Base-by-base conservation (phyloP, 1,139 yeast species). In the Pichia sp. region DNA sequence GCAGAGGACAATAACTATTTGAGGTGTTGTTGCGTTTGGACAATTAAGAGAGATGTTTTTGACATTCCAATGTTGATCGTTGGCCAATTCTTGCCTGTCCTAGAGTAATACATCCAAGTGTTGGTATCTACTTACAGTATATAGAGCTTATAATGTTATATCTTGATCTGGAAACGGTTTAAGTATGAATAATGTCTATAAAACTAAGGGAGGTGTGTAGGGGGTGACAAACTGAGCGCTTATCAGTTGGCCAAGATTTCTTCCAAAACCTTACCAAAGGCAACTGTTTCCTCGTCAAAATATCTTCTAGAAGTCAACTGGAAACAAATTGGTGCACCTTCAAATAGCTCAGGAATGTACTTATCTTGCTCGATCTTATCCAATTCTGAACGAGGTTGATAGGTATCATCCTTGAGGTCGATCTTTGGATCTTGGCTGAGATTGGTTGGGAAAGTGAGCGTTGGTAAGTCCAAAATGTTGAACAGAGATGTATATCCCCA, bases 1-100 rank as follows among this genome's bases (percentile, higher is more conserved):
- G 59, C 62, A 3, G 50, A 50, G 23, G 55, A 56, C 24, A 37
- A 49, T 20, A 55, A 55, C 36, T 69, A 53, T 46, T 63, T 74
- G 34, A 72, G 69, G 45, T 73, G 75, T 50, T 70, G 77, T 46
- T 66, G 74, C 24, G 77, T 73, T 22, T 74, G 80, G 79, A 74
- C 80, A 0, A 77, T 73, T 19, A 85, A 85, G 50, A 66, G 95
- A 47, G 96, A 88, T 59, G 76, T 84, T 35, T 88, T 87, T 60
- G 95, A 87, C 52, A 77, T 87, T 37, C 96, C 97, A 13, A 58
- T 58, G 62, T 44, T 58, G 30, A 56, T 58, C 19, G 62, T 58
- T 20, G 62, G 62, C 3, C 62, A 58, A 37, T 58, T 58, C 39
- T 39, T 58, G 32, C 62, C 62, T 7, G 57, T 58, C 6, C 38